Conservation (phyloP, 2,329 filamentous ascomycete genomes). For the Apiospora marii region DNA sequence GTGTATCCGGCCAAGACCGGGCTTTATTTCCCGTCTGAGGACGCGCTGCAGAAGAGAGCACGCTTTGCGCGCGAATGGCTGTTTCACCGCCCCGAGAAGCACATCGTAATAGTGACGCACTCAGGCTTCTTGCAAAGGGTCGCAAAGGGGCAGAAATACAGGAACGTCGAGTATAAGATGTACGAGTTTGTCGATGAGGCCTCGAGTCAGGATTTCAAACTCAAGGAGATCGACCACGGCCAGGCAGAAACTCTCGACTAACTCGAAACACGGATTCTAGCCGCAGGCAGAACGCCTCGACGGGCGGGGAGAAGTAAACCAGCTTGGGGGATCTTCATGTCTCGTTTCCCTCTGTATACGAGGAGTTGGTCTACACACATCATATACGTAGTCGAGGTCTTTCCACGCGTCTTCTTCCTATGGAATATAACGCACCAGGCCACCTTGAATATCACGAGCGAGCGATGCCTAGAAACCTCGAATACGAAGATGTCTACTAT, state of each 20-base stretch:
- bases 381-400: not conserved
- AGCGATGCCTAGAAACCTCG: not conserved
- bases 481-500: no score
- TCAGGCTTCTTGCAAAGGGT: conserved; percentile 41
- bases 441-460: not conserved
- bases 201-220: conserved; percentile 9
- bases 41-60: conserved; percentile 37
- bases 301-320: no score
- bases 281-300: not conserved
- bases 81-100: conserved; percentile 39
- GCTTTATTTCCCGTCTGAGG: conserved; percentile 40
- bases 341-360: not conserved
- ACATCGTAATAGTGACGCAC: conserved; percentile 43
- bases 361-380: not conserved
- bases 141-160: conserved; percentile 38
- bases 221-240: conserved; percentile 20
- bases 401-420: not conserved
- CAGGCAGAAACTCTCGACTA: conserved; percentile 22
- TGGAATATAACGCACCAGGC: not conserved
- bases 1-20: conserved; percentile 43
- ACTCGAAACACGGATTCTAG: not conserved
- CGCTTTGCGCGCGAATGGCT: conserved; percentile 40
- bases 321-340: not conserved
- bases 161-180: conserved; percentile 40
- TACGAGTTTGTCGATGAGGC: conserved; percentile 34